These are phyloP conservation scores for Royoungia palumana DNA, from an alignment of 768 basidiomycete species.

Conservation along the genomic window DNA sequence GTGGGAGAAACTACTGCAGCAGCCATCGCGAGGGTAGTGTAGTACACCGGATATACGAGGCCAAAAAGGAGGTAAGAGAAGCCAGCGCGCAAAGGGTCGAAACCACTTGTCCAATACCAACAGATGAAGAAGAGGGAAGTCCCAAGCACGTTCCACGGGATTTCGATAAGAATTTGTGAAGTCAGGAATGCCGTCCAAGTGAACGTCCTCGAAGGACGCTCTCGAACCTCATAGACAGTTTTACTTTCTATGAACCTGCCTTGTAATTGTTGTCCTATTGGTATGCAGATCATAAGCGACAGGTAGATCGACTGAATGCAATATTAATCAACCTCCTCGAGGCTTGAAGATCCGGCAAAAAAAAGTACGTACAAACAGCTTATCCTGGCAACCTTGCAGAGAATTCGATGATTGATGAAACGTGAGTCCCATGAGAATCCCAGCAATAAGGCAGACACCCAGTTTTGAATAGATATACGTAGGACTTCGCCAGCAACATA, in stretches of 20 bases:
- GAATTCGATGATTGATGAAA: constrained; percentile 37
- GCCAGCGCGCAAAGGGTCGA: constrained; percentile 34
- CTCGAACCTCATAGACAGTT: constrained; percentile 58
- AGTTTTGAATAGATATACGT: constrained; percentile 40
- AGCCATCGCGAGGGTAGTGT: constrained; percentile 40
- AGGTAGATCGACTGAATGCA: constrained; percentile 47
- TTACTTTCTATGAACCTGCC: constrained; percentile 54
- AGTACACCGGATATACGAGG: constrained; percentile 43
- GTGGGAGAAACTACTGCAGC: constrained; percentile 40
- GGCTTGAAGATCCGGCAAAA: no score
- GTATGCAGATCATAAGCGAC: constrained; percentile 40
- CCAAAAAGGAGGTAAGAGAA: constrained; percentile 40
- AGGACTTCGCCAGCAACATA: constrained; percentile 40
- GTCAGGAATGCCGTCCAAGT: constrained; percentile 56
- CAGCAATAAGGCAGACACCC: constrained; percentile 31
- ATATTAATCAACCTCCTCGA: not conserved
- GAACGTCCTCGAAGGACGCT: constrained; percentile 62
- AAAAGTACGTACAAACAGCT: constrained; percentile 36
- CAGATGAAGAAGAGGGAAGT: constrained; percentile 42
- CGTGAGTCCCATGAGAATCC: constrained; percentile 42
- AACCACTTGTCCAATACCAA: constrained; percentile 50
- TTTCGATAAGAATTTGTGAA: constrained; percentile 46
- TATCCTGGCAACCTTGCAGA: constrained; percentile 41
- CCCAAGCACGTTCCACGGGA: constrained; percentile 42
- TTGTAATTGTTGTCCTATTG: constrained; percentile 58